Evolutionary conservation across 768 basidiomycete genomes (phyloP).

Genomic region (Neoboletus magnificus): DNA sequence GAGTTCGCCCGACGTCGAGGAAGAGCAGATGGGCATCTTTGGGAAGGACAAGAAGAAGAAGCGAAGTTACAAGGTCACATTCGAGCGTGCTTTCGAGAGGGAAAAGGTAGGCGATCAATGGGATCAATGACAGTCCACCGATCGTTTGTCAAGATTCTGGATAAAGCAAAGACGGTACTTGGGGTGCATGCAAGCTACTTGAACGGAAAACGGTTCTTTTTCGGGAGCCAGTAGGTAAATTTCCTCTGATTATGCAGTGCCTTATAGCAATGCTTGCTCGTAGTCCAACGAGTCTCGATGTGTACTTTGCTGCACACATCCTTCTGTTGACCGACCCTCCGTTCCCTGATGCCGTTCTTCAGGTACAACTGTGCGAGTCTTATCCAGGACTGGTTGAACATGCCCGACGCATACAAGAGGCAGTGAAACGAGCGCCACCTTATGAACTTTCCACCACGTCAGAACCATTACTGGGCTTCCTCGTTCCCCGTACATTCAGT

Average conservation of each 20-base stretch:
- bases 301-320: conserved; percentile 65
- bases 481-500: conserved; percentile 35
- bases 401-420: conserved; percentile 47
- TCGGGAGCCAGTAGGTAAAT: conserved; percentile 43
- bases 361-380: conserved; percentile 49
- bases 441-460: conserved; percentile 17
- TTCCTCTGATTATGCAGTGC: neutral
- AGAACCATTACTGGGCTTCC: conserved; percentile 33
- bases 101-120: conserved; percentile 45
- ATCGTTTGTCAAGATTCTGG: conserved; percentile 46
- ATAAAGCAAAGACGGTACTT: conserved; percentile 55
- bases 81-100: conserved; percentile 57
- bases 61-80: conserved; percentile 35
- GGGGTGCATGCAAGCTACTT: conserved; percentile 59
- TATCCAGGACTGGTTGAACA: conserved; percentile 60
- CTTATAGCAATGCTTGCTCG: neutral
- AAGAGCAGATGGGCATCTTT: conserved; percentile 40
- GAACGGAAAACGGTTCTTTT: conserved; percentile 48
- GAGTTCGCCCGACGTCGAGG: conserved; percentile 40
- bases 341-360: conserved; percentile 59
- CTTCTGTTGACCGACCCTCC: conserved; percentile 56
- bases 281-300: conserved; percentile 64
- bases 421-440: conserved; percentile 27
- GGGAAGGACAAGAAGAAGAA: conserved; percentile 31
- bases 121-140: neutral